phyloP scores from a whole-genome alignment of 768 basidiomycete genomes.

The Austroboletus eburneus region DNA sequence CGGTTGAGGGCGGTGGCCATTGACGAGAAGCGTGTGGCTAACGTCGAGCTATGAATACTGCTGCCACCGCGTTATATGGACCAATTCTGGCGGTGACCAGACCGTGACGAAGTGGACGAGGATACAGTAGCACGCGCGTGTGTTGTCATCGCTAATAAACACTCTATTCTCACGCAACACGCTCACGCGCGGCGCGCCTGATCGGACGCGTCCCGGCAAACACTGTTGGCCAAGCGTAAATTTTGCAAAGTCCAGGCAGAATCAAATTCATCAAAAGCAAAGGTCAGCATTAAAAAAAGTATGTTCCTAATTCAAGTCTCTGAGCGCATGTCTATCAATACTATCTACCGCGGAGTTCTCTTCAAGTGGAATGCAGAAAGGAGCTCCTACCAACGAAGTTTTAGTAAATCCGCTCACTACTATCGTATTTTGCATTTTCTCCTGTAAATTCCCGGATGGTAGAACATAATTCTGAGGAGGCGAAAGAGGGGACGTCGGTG shows the following conservation, averaged over 20 bases:
- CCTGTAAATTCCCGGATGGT: not conserved
- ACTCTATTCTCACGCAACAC: constrained; percentile 23
- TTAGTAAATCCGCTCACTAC: not conserved
- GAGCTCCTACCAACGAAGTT: not conserved
- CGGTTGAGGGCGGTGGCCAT: constrained; percentile 47
- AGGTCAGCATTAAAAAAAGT: constrained; percentile 2
- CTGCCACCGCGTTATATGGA: not conserved
- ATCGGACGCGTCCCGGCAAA: constrained; percentile 16
- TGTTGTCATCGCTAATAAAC: constrained; percentile 10
- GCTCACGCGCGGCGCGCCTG: constrained; percentile 10
- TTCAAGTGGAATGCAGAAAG: constrained; percentile 11
- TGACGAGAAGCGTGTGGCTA: not conserved
- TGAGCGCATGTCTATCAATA: constrained; percentile 23
- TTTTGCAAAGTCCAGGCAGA: not conserved
- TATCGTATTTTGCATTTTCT: constrained; percentile 6
- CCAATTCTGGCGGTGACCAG: not conserved
- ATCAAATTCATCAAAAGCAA: constrained; percentile 1
- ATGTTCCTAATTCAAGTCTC: constrained; percentile 21
- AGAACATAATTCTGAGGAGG: constrained; percentile 46
- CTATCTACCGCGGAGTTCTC: constrained; percentile 7
- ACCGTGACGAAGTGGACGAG: not conserved
- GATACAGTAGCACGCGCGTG: constrained; percentile 8
- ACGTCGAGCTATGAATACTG: constrained; percentile 6
- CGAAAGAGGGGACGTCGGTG: constrained; percentile 58
- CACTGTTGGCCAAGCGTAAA: too few species aligned